These are phyloP conservation scores for Extremus antarcticus DNA, from an alignment of 495 filamentous ascomycete species.

Conservation along the genomic window DNA sequence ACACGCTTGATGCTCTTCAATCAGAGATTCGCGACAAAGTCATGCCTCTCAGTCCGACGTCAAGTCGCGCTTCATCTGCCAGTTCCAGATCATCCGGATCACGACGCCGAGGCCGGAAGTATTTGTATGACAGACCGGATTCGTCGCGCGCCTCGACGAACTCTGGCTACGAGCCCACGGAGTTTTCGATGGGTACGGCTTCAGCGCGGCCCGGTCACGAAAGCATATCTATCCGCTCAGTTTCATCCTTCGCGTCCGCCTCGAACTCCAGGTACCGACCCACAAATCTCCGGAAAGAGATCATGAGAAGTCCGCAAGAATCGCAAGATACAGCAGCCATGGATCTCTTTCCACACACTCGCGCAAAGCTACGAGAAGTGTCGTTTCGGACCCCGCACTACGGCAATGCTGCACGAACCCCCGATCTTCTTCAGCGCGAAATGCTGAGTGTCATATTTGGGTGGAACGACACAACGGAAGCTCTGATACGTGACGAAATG, in stretches of 20 bases:
- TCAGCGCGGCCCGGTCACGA: constrained; percentile 40
- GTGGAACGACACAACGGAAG: constrained; percentile 78
- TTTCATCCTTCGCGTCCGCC: constrained; percentile 52
- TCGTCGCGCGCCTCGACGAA: constrained; percentile 27
- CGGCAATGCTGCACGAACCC: constrained; percentile 55
- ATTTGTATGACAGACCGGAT: constrained; percentile 52
- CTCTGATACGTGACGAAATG: constrained; percentile 78
- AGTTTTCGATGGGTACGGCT: constrained; percentile 53
- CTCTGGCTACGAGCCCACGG: constrained; percentile 45
- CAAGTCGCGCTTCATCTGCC: constrained; percentile 31
- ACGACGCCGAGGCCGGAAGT: constrained; percentile 25
- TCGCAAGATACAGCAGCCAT: constrained; percentile 40
- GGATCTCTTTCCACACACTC: constrained; percentile 59
- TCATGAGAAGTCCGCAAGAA: constrained; percentile 53
- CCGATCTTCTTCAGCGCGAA: constrained; percentile 75
- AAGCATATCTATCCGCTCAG: constrained; percentile 52
- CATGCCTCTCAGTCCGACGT: constrained; percentile 33
- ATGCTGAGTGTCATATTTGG: constrained; percentile 95
- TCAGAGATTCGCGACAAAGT: constrained; percentile 38
- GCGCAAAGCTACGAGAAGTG: constrained; percentile 66
- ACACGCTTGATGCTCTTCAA: constrained; percentile 46
- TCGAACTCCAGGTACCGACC: constrained; percentile 39
- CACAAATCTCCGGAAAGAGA: constrained; percentile 72
- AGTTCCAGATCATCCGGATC: constrained; percentile 38
- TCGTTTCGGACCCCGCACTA: constrained; percentile 59